phyloP scores from a whole-genome alignment of 2,329 filamentous ascomycete species.

The Aspergillus udagawae region DNA sequence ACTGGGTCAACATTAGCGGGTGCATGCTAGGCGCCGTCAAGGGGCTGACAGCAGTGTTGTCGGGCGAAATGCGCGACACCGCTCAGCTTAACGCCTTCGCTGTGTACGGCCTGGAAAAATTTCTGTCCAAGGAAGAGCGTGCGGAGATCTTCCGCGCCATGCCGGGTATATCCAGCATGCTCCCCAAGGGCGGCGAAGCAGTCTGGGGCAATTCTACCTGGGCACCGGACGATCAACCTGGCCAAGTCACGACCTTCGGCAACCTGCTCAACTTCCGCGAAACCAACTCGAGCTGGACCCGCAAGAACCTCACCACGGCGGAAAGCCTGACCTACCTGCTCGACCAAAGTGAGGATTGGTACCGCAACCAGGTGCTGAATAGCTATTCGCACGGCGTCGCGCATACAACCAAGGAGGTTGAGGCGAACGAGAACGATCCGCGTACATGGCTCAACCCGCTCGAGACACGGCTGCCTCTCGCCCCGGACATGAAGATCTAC shows the following conservation, averaged over 20 bases:
- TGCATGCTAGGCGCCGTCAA: constrained; percentile 97
- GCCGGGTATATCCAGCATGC: constrained; percentile 95
- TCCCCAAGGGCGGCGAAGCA: constrained; percentile 86
- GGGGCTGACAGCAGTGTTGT: constrained; percentile 82
- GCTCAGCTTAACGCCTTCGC: constrained; percentile 95
- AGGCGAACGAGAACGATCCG: constrained; percentile 71
- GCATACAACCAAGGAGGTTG: constrained; percentile 72
- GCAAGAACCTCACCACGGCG: constrained; percentile 72
- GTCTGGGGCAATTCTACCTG: constrained; percentile 90
- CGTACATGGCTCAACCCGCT: constrained; percentile 94
- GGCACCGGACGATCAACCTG: constrained; percentile 80
- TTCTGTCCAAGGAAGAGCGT: constrained; percentile 82
- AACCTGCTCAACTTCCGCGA: constrained; percentile 79
- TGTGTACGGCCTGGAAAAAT: constrained; percentile 94
- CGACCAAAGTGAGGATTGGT: constrained; percentile 80
- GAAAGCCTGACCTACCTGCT: constrained; percentile 75
- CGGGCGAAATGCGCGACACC: constrained; percentile 97
- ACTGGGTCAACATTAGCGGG: constrained; percentile 97
- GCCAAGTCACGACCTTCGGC: constrained; percentile 70
- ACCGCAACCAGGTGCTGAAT: constrained; percentile 63
- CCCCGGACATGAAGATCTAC: constrained; percentile 88
- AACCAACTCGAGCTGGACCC: constrained; percentile 58
- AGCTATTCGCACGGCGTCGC: constrained; percentile 90
- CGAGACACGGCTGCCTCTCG: constrained; percentile 81
- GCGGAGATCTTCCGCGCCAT: constrained; percentile 94